Evolutionary conservation across 1,284 basidiomycete genomes (phyloP), one percentile per base, ranked within the genome.

Genomic region (Ustanciosporium gigantosporum): DNA sequence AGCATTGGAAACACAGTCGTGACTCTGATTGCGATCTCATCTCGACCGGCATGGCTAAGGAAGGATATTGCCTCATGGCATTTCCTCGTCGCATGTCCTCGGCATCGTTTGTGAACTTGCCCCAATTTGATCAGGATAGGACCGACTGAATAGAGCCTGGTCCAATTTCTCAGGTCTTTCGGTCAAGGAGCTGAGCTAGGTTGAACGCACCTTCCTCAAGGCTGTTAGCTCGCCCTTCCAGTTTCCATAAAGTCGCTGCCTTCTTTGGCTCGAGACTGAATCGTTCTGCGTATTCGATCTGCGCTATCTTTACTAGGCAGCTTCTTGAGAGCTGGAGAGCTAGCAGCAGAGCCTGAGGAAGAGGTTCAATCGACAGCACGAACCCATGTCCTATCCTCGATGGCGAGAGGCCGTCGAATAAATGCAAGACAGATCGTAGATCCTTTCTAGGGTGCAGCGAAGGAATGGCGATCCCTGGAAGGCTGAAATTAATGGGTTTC

Each of bases 111-210:
- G 90, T 95, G 57, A 82, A 91, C 35, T 91, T 92, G 0, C 87
- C 88, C 22, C 95, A 96, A 76, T 94, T 93, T 78, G 85, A 89
- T 49, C 90, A 93, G 80, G 92, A 96, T 73, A 87, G 88, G 46
- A 91, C 88, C 44, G 94, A 92, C 73, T 91, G 14, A 94, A 95
- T 77, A 46, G 67, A 22, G 91, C 91, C 16, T 95, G 91, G 91
- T 86, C 89, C 6, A 91, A 91, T 73, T 79, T 82, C 37, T 77
- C 78, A 13, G 80, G 80, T 5, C 60, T 82, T 4, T 60, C 72
- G 15, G 69, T 79, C 22, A 50, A 55, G 31, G 81, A 82, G 47
- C 75, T 82, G 39, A 78, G 79, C 46, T 46, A 58, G 31, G 76
- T 80, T 35, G 81, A 82, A 66, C 72, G 80, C 6, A 71, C 74